Conservation (phyloP, 2,329 filamentous ascomycete genomes). For the Magnaporthiopsis poae region DNA sequence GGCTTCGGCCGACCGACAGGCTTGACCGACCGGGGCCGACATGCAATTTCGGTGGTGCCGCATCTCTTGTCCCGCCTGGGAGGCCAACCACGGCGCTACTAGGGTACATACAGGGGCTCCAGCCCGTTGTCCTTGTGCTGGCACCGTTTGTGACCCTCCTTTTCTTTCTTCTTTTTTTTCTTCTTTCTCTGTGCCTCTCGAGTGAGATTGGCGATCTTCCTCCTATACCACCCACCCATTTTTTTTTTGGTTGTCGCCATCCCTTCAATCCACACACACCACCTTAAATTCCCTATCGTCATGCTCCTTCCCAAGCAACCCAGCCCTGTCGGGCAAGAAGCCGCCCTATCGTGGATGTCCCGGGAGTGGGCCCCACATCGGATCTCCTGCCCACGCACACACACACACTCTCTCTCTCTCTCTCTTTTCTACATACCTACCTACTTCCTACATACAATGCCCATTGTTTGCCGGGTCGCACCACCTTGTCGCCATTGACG, state of each 20-base stretch:
- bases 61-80: background rate
- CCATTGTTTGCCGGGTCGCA: background rate
- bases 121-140: background rate
- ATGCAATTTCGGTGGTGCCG: background rate
- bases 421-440: no score
- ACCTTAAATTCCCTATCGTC: no score
- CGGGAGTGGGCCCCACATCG: no score
- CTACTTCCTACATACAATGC: background rate
- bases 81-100: background rate
- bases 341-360: no score
- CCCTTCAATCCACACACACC: no score
- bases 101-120: no score
- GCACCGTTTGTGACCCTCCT: background rate
- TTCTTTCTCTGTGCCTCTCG: background rate
- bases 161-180: background rate
- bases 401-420: no score
- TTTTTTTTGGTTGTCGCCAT: no score
- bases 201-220: background rate
- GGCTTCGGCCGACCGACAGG: background rate
- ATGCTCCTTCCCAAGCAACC: no score
- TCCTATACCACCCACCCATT: no score
- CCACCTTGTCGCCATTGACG: background rate
- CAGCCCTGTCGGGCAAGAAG: no score
- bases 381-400: background rate
- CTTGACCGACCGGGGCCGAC: background rate